Evolutionary conservation across 2,329 filamentous ascomycete genomes (phyloP), one percentile per base, ranked within the genome.

Genomic region (Beauveria sp.): DNA sequence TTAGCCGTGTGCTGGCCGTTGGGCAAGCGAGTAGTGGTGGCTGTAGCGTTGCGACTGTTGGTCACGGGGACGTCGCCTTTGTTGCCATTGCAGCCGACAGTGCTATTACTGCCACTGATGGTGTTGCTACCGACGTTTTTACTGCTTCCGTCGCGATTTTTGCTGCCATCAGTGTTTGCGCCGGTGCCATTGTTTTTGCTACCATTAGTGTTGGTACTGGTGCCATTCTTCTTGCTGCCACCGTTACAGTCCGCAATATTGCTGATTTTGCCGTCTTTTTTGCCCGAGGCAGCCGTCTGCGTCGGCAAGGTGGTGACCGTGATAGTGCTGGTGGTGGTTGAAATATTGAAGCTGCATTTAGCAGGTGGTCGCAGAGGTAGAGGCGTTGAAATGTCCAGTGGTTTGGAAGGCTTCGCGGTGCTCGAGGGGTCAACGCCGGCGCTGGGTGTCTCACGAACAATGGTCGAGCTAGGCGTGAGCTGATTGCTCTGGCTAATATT

Each of bases 1-100:
- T 77, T 77, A 8, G 68, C 68, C n/a, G 70, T 73, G 40, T 51
- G 24, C 26, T 40, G 46, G 50, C 43, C 61, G 46, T 56, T 49
- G 49, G 54, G 31, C 20, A 62, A 43, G 16, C 63, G 31, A 9
- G 60, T 59, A 12, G 58, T 50, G 12, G 62, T 64, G 7, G 58
- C 38, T 10, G 49, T 16, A 14, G 28, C 56, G 28, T 53, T 50
- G 16, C 50, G n/a, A 22, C 14, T 20, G 48, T 52, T 62, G 42
- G 42, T 38, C 34, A 53, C 18, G 10, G 31, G 18, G n/a, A 16
- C 55, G 14, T 6, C 16, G 5, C 5, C 14, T 22, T 43, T 26
- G 22, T 50, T 60, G 16, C 31, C 38, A 9, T 14, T 60, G 31
- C 24, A 28, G 48, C 10, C 24, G 9, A 24, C 7, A 3, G 24